These are phyloP conservation scores for Botryosphaeria agaves DNA, from an alignment of 2,329 filamentous ascomycete species.

Conservation along the genomic window DNA sequence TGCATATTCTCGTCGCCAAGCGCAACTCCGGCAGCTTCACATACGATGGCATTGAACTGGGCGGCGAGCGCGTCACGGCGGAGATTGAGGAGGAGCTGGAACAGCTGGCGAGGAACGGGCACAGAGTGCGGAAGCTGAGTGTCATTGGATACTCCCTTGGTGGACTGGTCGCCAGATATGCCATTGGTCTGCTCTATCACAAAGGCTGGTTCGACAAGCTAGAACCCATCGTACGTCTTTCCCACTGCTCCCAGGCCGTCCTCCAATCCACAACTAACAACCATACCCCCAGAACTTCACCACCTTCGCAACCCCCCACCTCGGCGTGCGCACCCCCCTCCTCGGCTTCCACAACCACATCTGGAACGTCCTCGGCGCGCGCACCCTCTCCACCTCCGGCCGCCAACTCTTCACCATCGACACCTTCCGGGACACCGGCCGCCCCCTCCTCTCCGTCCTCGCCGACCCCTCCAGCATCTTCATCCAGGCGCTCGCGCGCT, in stretches of 20 bases:
- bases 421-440: constrained; percentile 64
- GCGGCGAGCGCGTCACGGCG: constrained; percentile 46
- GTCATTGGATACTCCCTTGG: constrained; percentile 82
- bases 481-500: constrained; percentile 57
- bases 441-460: constrained; percentile 62
- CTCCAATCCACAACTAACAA: background rate
- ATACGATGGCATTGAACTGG: constrained; percentile 50
- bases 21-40: constrained; percentile 56
- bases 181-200: constrained; percentile 65
- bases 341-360: constrained; percentile 24
- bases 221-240: constrained; percentile 50
- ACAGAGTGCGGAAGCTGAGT: constrained; percentile 65
- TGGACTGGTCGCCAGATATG: constrained; percentile 72
- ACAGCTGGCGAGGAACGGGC: constrained; percentile 39
- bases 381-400: constrained; percentile 67
- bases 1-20: constrained; percentile 56
- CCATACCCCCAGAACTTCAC: constrained; percentile 63
- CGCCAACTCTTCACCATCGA: constrained; percentile 80
- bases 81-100: constrained; percentile 45
- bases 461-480: constrained; percentile 78
- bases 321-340: constrained; percentile 35
- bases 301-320: constrained; percentile 67
- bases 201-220: constrained; percentile 65
- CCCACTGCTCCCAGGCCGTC: background rate
- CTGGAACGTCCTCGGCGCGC: constrained; percentile 66